Conservation (phyloP, 495 filamentous ascomycete species). For the Echria macrotheca region DNA sequence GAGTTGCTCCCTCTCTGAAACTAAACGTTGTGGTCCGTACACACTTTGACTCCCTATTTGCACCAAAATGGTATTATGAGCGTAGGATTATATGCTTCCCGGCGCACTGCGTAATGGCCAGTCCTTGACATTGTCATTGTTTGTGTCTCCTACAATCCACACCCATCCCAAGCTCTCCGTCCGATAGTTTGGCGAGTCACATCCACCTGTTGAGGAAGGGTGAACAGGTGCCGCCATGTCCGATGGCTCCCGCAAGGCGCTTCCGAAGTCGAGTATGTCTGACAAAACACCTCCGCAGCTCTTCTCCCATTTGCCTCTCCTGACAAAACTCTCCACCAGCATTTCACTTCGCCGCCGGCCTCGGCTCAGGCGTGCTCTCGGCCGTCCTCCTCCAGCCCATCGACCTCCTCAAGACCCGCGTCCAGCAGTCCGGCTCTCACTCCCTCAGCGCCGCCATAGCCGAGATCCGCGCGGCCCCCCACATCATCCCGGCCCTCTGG, state of each 20-base stretch:
- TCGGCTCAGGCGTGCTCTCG: conserved; percentile 77
- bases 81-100: background rate
- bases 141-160: no score
- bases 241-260: conserved; percentile 28
- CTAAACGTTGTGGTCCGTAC: no score
- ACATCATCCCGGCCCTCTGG: conserved; percentile 72
- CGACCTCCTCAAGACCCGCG: conserved; percentile 92
- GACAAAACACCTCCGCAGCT: no score
- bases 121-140: background rate
- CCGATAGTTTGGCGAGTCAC: no score
- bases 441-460: conserved; percentile 67
- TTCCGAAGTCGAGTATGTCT: conserved; percentile 30
- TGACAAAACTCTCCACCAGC: no score
- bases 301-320: no score
- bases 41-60: no score
- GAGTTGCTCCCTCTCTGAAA: no score
- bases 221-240: conserved; percentile 33
- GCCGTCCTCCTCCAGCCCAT: conserved; percentile 91
- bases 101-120: background rate
- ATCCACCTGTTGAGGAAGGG: no score
- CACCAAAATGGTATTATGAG: no score
- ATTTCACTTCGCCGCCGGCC: conserved; percentile 87
- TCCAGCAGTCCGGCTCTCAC: conserved; percentile 66
- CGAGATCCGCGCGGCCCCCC: conserved; percentile 55
- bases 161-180: no score